Evolutionary conservation across 257 asterid species (phyloP).

Genomic region (Eucommia ulmoides): DNA sequence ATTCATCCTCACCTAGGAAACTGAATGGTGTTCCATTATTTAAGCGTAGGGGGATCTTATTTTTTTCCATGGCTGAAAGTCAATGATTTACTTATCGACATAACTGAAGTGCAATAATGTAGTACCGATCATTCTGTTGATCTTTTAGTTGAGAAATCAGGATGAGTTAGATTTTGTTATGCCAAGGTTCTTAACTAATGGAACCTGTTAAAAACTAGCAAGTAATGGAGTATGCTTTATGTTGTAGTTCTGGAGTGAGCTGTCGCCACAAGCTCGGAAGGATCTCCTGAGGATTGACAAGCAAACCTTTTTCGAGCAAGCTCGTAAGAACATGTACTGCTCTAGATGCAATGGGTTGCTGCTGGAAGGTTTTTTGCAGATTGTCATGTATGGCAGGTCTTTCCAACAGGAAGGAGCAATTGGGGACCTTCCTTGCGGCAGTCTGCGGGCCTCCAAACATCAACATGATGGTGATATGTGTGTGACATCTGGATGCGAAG

Average conservation of each 20-base stretch:
- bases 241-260: slow-evolving; percentile 88
- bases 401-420: slow-evolving; percentile 57
- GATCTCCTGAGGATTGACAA: slow-evolving; percentile 74
- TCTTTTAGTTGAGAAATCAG: neutral
- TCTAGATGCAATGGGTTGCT: slow-evolving; percentile 94
- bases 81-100: neutral
- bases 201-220: neutral
- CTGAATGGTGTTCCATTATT: neutral
- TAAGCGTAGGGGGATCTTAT: neutral
- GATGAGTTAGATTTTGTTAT: neutral
- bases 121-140: neutral
- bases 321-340: slow-evolving; percentile 96
- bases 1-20: neutral
- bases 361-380: slow-evolving; percentile 87
- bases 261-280: slow-evolving; percentile 69
- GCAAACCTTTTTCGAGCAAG: slow-evolving; percentile 85
- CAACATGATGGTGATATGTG: slow-evolving; percentile 33
- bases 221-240: slow-evolving; percentile 4
- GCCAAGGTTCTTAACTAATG: neutral
- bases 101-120: neutral
- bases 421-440: slow-evolving; percentile 18
- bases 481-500: slow-evolving; percentile 34
- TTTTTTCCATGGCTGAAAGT: neutral
- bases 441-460: slow-evolving; percentile 24
- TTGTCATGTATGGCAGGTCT: slow-evolving; percentile 87